A percentile compares a stretch with the other conserved stretches of the same genome.
These are phyloP conservation scores for Barnettozyma salicaria DNA, from an alignment of 805 yeast genomes.

Conservation along the genomic window DNA sequence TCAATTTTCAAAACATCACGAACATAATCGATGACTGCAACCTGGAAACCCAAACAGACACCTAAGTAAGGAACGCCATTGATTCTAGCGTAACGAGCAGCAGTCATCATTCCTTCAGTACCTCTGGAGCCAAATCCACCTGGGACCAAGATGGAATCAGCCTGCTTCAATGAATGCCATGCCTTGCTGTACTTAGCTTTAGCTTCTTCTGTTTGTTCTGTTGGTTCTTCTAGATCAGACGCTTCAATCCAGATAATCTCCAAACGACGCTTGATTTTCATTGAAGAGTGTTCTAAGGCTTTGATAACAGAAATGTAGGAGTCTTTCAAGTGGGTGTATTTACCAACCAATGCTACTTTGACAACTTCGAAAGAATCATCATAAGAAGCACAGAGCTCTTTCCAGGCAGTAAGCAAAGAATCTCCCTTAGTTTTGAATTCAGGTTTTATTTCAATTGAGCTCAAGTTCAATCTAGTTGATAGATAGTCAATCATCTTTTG, in stretches of 20 bases:
- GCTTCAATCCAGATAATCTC: slow-evolving; percentile 96
- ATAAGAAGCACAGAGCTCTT: slow-evolving; percentile 64
- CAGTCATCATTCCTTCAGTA: slow-evolving; percentile 95
- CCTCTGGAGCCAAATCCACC: slow-evolving; percentile 99
- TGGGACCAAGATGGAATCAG: slow-evolving; percentile 95
- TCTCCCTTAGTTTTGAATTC: slow-evolving; percentile 63
- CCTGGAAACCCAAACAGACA: slow-evolving; percentile 94
- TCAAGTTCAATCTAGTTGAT: slow-evolving; percentile 58
- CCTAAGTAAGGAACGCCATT: slow-evolving; percentile 92
- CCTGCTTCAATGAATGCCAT: slow-evolving; percentile 88
- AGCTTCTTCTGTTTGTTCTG: slow-evolving; percentile 55
- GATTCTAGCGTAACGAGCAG: slow-evolving; percentile 98
- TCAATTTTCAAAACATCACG: slow-evolving; percentile 68
- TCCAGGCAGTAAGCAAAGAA: slow-evolving; percentile 71
- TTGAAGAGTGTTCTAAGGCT: slow-evolving; percentile 90
- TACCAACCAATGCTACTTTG: slow-evolving; percentile 94
- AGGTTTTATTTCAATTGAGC: slow-evolving; percentile 37
- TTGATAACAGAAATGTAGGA: slow-evolving; percentile 92
- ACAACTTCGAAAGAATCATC: slow-evolving; percentile 84
- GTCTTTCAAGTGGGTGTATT: slow-evolving; percentile 93
- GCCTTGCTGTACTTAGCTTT: slow-evolving; percentile 87
- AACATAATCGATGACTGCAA: slow-evolving; percentile 91
- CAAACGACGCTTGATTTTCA: slow-evolving; percentile 79
- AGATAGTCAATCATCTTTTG: slow-evolving; percentile 78
- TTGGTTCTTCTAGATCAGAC: slow-evolving; percentile 73